Evolutionary conservation across 2,329 filamentous ascomycete genomes (phyloP).

Genomic region (Aspergillus caelatus): DNA sequence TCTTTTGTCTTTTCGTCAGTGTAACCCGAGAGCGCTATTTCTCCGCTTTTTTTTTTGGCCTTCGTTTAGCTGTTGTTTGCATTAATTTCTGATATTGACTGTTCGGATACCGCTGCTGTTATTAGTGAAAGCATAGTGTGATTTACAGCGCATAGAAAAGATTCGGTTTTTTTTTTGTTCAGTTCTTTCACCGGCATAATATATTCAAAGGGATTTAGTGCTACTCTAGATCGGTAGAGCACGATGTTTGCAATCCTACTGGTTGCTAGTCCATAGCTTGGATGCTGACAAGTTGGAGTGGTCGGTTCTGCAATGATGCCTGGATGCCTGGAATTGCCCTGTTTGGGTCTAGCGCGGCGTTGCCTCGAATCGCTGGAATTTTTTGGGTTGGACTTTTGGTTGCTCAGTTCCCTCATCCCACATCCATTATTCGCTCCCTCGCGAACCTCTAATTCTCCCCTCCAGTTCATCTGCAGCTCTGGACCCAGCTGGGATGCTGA

Average conservation of each 20-base stretch:
- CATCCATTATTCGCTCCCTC: slow-evolving; percentile 7
- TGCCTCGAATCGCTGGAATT: slow-evolving; percentile 18
- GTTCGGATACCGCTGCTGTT: slow-evolving; percentile 31
- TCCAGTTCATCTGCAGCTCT: slow-evolving; percentile 18
- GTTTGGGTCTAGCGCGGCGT: slow-evolving; percentile 23
- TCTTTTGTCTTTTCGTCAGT: slow-evolving; percentile 5
- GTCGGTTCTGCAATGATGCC: slow-evolving; percentile 7
- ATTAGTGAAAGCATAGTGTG: slow-evolving; percentile 15
- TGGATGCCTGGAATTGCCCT: slow-evolving; percentile 14
- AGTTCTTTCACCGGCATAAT: neutral
- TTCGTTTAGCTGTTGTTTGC: slow-evolving; percentile 1
- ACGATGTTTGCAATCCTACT: neutral
- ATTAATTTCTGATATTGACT: slow-evolving; percentile 15
- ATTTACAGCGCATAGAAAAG: slow-evolving; percentile 6
- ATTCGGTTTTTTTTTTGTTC: neutral
- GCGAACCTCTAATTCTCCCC: slow-evolving; percentile 1
- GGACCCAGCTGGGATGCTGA: slow-evolving; percentile 30
- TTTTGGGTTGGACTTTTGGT: slow-evolving; percentile 13
- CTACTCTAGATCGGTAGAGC: neutral
- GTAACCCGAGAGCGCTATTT: slow-evolving; percentile 1
- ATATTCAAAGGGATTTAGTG: neutral
- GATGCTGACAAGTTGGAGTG: neutral
- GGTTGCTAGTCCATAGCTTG: neutral
- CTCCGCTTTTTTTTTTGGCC: neutral
- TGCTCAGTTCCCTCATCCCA: slow-evolving; percentile 12